Evolutionary conservation across 257 asterid species (phyloP), one percentile per base, ranked within the genome.

Genomic region (Prunella vulgaris): DNA sequence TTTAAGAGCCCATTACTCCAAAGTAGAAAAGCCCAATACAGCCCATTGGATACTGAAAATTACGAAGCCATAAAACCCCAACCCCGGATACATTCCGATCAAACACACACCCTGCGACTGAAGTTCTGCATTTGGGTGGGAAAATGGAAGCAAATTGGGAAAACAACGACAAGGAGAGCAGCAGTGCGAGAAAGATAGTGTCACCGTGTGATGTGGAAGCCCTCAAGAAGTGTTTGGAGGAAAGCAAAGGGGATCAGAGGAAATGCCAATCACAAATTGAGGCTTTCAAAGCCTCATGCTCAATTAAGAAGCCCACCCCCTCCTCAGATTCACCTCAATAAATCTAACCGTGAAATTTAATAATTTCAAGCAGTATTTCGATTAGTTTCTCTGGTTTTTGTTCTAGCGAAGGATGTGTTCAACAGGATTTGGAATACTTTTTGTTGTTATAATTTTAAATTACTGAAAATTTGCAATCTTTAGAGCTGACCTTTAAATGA

Each of bases 201-300:
- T 75, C 84, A 0, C 75, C 88, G 0, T 88, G 95, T 57, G 90
- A 86, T 56, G 92, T 82, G 8, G 84, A 82, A 24, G 88, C 87
- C 40, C 82, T 88, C 35, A 84, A 79, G 84, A 86, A 86, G 76
- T 88, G 95, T 70, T 79, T 88, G 85, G 84, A 74, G 67, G 89
- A 82, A 62, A 81, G 84, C 82, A 84, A 88, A 69, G 95, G 95
- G 25, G 87, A 84, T 70, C 76, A 73, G 54, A 33, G 53, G 10
- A 88, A 86, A 75, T 88, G 95, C 73, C 84, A 78, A 68, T 76
- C 87, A n/a, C 93, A 82, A n/a, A 73, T 88, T 13, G 82, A 88
- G 73, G 87, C 95, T 73, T 88, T 88, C 87, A 84, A 57, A 72
- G 57, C 71, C 49, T 82, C 92, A 4, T 88, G 93, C 70, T 83